Evolutionary conservation across 495 filamentous ascomycete genomes (phyloP).

Genomic region (Penicillium arizonense): DNA sequence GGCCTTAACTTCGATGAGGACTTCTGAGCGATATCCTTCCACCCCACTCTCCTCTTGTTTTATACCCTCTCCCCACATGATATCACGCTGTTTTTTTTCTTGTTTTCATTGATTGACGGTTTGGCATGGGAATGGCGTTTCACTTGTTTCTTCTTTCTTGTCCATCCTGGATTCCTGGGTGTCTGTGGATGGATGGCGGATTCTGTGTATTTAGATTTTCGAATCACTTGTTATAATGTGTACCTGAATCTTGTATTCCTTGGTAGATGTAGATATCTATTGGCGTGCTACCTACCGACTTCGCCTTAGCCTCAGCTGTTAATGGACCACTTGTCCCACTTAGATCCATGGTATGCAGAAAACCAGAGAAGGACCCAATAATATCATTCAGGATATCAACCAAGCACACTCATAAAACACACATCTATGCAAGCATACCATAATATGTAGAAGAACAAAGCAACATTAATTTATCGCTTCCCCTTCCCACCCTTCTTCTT

Average conservation of each 20-base stretch:
- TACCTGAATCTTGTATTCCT: not conserved
- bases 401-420: not conserved
- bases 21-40: slow-evolving; percentile 61
- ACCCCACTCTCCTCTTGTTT: slow-evolving; percentile 26
- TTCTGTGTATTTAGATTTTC: slow-evolving; percentile 30
- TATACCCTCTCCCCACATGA: slow-evolving; percentile 29
- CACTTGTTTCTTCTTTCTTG: slow-evolving; percentile 16
- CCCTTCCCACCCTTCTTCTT: slow-evolving; percentile 27
- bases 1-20: slow-evolving; percentile 96
- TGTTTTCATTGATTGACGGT: slow-evolving; percentile 33
- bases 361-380: not conserved
- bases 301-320: no score
- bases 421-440: not conserved
- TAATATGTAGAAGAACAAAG: not conserved
- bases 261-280: not conserved
- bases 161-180: slow-evolving; percentile 19
- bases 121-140: slow-evolving; percentile 44
- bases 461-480: slow-evolving; percentile 12
- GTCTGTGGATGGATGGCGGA: slow-evolving; percentile 27
- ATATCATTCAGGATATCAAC: slow-evolving; percentile 1
- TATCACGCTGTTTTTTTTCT: slow-evolving; percentile 23
- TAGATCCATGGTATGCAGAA: not conserved
- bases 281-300: not conserved
- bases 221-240: slow-evolving; percentile 17
- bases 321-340: no score